A percentile compares a stretch with the other conserved stretches of the same genome.
Evolutionary conservation across 768 basidiomycete species (phyloP).

Genomic region (Mycena rebaudengoi): DNA sequence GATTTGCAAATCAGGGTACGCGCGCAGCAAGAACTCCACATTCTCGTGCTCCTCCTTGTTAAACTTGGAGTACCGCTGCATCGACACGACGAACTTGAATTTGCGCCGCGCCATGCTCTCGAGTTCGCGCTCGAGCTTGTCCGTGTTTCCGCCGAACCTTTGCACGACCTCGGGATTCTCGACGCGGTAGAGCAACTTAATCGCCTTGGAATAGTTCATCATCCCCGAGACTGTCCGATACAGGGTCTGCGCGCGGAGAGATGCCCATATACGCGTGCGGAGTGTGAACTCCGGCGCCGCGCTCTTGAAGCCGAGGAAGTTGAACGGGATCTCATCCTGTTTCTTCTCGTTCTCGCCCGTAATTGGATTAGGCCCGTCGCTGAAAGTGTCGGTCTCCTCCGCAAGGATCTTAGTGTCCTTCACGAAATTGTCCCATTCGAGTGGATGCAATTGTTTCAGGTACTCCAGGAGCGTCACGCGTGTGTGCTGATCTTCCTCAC

Average conservation of each 20-base stretch:
- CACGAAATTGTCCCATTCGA: constrained; percentile 99
- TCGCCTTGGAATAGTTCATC: constrained; percentile 99
- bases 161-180: constrained; percentile 99
- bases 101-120: constrained; percentile 98
- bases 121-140: constrained; percentile 93
- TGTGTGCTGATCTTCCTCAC: constrained; percentile 97
- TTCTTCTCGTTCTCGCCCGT: constrained; percentile 81
- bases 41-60: constrained; percentile 99
- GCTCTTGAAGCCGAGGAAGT: constrained; percentile 99
- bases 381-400: constrained; percentile 90
- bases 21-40: constrained; percentile 95
- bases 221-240: constrained; percentile 99
- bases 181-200: constrained; percentile 98
- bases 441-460: constrained; percentile 95
- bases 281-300: constrained; percentile 98
- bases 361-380: constrained; percentile 75
- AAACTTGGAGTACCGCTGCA: constrained; percentile 99
- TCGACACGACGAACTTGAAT: constrained; percentile 99
- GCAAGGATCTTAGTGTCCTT: constrained; percentile 99
- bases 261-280: constrained; percentile 99
- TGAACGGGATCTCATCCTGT: constrained; percentile 94
- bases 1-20: constrained; percentile 98
- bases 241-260: constrained; percentile 96
- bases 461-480: constrained; percentile 98
- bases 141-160: constrained; percentile 96